A percentile compares a stretch with the other conserved stretches of the same genome.
Conservation (phyloP, 2,329 filamentous ascomycete species). For the Clarireedia paspali region DNA sequence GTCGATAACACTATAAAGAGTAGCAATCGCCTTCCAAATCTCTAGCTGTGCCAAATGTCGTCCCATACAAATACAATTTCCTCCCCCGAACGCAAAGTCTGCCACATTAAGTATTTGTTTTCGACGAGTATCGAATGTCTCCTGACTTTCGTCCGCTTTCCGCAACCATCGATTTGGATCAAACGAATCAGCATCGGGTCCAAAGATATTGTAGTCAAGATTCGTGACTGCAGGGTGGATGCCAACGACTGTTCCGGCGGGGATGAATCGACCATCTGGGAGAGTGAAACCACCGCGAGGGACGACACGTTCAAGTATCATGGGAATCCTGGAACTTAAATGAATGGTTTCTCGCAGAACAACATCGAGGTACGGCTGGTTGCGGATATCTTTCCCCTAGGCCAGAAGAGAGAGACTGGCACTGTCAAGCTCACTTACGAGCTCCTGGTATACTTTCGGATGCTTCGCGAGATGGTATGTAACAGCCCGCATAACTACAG, state of each 20-base stretch:
- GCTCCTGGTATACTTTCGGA: background rate
- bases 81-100: background rate
- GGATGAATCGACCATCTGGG: conserved; percentile 32
- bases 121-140: background rate
- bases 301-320: background rate
- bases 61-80: background rate
- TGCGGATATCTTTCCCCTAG: background rate
- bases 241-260: conserved; percentile 42
- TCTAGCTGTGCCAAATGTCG: background rate
- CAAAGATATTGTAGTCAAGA: conserved; percentile 47
- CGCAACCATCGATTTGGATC: conserved; percentile 46
- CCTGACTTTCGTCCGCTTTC: background rate
- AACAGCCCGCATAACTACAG: background rate
- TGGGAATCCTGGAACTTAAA: background rate
- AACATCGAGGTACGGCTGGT: background rate
- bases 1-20: conserved; percentile 1
- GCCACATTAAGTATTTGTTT: background rate
- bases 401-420: background rate
- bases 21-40: background rate
- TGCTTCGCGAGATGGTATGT: background rate
- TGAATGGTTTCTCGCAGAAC: background rate
- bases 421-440: background rate
- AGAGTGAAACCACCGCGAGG: conserved; percentile 6
- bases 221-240: conserved; percentile 42
- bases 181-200: conserved; percentile 50